Conservation (phyloP, 495 filamentous ascomycete genomes). For the Oidiodendron maius region DNA sequence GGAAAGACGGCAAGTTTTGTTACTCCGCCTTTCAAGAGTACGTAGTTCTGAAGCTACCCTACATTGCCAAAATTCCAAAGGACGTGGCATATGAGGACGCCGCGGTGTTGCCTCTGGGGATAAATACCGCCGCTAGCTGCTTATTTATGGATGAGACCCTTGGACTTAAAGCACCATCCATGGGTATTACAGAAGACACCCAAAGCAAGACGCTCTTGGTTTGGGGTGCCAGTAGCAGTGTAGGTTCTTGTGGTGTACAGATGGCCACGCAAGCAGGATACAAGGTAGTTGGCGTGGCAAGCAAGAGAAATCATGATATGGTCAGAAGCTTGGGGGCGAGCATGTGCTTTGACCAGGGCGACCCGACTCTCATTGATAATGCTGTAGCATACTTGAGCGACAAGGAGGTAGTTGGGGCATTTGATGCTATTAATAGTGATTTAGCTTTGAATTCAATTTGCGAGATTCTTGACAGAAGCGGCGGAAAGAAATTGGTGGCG, state of each 20-base stretch:
- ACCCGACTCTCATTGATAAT: background rate
- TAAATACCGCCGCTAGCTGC: conserved; percentile 40
- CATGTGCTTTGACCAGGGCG: conserved; percentile 1
- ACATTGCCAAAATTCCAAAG: conserved; percentile 33
- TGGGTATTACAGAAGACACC: background rate
- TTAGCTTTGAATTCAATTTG: background rate
- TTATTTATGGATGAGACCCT: conserved; percentile 37
- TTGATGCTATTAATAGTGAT: background rate
- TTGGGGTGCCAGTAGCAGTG: conserved; percentile 29
- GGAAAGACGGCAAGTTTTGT: background rate
- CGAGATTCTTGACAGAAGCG: conserved; percentile 2
- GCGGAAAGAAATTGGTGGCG: conserved; percentile 2
- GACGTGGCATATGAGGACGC: conserved; percentile 34
- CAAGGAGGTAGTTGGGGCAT: conserved; percentile 1
- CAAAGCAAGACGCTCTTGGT: conserved; percentile 24
- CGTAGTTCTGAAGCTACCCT: background rate
- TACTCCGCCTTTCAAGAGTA: conserved; percentile 5
- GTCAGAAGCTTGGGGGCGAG: conserved; percentile 30
- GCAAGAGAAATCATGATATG: conserved; percentile 25
- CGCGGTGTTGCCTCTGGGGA: conserved; percentile 39
- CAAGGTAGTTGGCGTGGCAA: conserved; percentile 30
- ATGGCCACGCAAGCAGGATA: conserved; percentile 27
- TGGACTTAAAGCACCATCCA: conserved; percentile 17
- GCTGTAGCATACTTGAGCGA: conserved; percentile 13
- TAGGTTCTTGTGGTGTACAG: conserved; percentile 30